Evolutionary conservation across 192 early-diverging fungal species (phyloP).

Genomic region (Coemansia sp.): DNA sequence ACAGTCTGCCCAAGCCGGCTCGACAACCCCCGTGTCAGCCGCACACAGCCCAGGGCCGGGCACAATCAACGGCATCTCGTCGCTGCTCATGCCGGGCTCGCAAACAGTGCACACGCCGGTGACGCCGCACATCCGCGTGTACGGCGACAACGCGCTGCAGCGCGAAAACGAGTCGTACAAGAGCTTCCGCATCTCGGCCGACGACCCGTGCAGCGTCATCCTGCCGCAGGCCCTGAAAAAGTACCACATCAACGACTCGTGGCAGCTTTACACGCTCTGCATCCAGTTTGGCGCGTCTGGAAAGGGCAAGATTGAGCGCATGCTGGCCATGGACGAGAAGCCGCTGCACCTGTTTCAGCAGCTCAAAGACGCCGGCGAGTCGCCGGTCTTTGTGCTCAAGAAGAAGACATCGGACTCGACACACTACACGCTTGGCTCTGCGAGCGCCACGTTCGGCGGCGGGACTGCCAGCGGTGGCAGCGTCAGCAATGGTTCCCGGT

Average conservation of each 20-base stretch:
- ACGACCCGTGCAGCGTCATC: slow-evolving; percentile 84
- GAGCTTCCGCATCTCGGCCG: slow-evolving; percentile 76
- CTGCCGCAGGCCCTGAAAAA: slow-evolving; percentile 82
- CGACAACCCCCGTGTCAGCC: slow-evolving; percentile 19
- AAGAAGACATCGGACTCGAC: slow-evolving; percentile 40
- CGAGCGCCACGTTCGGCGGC: slow-evolving; percentile 3
- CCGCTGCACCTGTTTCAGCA: slow-evolving; percentile 67
- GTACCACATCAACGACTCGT: slow-evolving; percentile 87
- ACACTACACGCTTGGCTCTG: neutral
- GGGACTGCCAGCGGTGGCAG: slow-evolving; percentile 10
- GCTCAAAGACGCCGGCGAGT: slow-evolving; percentile 65
- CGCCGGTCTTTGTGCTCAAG: slow-evolving; percentile 73
- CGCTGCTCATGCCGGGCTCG: slow-evolving; percentile 30
- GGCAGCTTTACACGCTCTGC: slow-evolving; percentile 82
- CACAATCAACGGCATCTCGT: slow-evolving; percentile 16
- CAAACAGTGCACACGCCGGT: slow-evolving; percentile 37
- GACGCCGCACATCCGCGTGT: slow-evolving; percentile 72
- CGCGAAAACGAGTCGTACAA: slow-evolving; percentile 76
- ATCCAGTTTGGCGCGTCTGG: slow-evolving; percentile 63
- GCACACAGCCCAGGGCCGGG: slow-evolving; percentile 35
- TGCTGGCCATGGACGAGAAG: slow-evolving; percentile 75
- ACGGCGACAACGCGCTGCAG: slow-evolving; percentile 70
- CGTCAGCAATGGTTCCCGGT: slow-evolving; percentile 28
- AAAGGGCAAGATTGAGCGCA: slow-evolving; percentile 59
- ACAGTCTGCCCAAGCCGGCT: neutral